phyloP scores from a whole-genome alignment of 805 yeast species.

The Yamadazyma nakazawae region DNA sequence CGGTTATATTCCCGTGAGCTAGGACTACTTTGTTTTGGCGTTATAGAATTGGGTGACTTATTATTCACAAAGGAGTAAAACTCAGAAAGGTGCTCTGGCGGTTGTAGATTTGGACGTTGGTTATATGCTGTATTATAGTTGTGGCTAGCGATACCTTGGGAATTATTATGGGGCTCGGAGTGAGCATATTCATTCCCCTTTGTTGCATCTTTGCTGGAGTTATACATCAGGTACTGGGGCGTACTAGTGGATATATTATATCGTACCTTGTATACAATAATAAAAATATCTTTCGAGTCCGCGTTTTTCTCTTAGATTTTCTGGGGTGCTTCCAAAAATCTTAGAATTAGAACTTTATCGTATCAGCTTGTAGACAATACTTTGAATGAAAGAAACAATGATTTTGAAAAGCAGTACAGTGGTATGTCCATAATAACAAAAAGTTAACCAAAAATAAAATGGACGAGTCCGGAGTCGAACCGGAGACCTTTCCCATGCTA shows the following conservation, averaged over 20 bases:
- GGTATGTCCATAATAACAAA: too few species aligned
- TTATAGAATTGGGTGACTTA: constrained; percentile 12
- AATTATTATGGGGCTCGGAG: neutral
- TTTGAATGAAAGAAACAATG: too few species aligned
- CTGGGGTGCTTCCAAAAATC: too few species aligned
- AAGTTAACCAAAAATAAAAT: too few species aligned
- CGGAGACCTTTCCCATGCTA: constrained; percentile 50
- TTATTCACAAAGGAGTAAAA: constrained; percentile 51
- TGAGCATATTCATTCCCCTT: neutral
- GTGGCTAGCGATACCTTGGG: neutral
- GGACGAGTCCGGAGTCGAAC: constrained; percentile 45
- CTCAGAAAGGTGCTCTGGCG: constrained; percentile 58
- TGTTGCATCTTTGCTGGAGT: neutral
- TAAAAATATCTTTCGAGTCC: neutral
- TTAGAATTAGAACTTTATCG: too few species aligned
- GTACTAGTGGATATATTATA: neutral
- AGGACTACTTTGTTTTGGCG: constrained; percentile 14
- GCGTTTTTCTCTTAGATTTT: neutral
- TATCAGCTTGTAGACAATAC: too few species aligned
- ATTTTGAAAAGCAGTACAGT: too few species aligned
- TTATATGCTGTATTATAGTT: neutral
- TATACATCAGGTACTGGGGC: neutral
- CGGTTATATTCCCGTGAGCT: constrained; percentile 9
- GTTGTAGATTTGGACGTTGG: constrained; percentile 22
- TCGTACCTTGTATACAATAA: neutral